Base-by-base conservation (phyloP, 306 rosid genomes). In the Prosopis cineraria region DNA sequence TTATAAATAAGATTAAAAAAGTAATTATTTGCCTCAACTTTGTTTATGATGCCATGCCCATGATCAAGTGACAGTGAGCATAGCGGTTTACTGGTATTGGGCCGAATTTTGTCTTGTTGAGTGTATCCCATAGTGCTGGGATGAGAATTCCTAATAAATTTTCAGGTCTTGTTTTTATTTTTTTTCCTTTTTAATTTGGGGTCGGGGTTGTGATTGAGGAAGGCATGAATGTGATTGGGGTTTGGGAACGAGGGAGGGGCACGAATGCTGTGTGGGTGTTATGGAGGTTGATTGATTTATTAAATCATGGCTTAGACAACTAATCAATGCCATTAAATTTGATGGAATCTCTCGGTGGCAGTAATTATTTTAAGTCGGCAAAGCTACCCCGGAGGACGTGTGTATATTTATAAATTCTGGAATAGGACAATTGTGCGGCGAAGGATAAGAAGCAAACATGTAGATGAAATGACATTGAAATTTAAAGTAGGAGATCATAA, bases 21-120 rank as follows among this genome's bases (percentile, higher is more conserved):
- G 79, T 66, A 30, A 79, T 25, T 58, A 27, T 27, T 58, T 58
- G 7, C 65, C 65, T n/a, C 3, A 27, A 27, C 65, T 56, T 12
- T 5, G 58, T 2, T 52, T 13, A 52, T 7, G 59, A 52, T 52
- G 59, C 59, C 29, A 52, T 52, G 59, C 59, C 29, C 59, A 52
- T 52, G 27, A 11, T 52, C 25, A 52, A n/a, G 59, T 40, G 47
- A 65, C 30, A 64, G 17, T n/a, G 4, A 20, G 70, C 41, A n/a
- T 22, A 37, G 34, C 45, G 45, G 43, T 63, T 64, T 64, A 36
- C 24, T 64, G 70, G 27, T 5, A 19, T 64, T 64, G 17, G 19
- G 45, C 45, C 27, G n/a, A 64, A n/a, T 65, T 7, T 52, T 20
- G 20, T 52, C 13, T 52, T 52, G 55, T 6, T 6, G 59, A 45